A percentile compares a stretch with the other conserved stretches of the same genome.
These are phyloP conservation scores for Cephaloascus fragrans DNA, from an alignment of 805 yeast genomes.

Conservation along the genomic window DNA sequence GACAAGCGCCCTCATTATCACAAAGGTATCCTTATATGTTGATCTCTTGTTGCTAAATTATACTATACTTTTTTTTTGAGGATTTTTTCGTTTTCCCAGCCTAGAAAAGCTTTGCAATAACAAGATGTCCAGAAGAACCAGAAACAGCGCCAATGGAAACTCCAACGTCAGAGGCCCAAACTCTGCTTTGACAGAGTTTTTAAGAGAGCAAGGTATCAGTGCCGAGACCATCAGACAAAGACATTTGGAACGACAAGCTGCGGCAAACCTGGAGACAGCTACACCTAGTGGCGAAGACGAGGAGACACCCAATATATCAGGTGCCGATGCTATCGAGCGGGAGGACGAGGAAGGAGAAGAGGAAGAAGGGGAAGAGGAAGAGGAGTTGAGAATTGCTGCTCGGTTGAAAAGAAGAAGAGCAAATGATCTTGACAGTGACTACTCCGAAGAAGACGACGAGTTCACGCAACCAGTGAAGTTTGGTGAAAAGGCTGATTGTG, in stretches of 20 bases:
- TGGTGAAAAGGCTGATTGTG: constrained; percentile 52
- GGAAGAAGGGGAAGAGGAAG: constrained; percentile 9
- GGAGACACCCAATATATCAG: constrained; percentile 1
- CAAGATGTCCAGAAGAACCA: constrained; percentile 9
- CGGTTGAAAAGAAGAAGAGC: constrained; percentile 31
- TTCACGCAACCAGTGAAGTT: constrained; percentile 16
- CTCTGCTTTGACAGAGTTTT: constrained; percentile 83
- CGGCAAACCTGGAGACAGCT: constrained; percentile 8
- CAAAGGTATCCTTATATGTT: no score
- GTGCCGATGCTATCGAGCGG: background rate
- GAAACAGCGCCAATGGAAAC: no score
- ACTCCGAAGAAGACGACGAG: constrained; percentile 22
- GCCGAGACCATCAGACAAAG: constrained; percentile 63
- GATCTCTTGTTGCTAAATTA: no score
- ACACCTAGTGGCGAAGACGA: constrained; percentile 11
- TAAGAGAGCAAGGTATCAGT: constrained; percentile 81
- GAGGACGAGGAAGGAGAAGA: constrained; percentile 4
- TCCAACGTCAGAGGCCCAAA: constrained; percentile 49
- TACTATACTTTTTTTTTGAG: background rate
- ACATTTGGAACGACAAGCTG: constrained; percentile 12
- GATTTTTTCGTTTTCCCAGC: constrained; percentile 1
- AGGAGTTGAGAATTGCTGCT: constrained; percentile 25
- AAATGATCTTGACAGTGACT: constrained; percentile 17
- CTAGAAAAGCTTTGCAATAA: no score
- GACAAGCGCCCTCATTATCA: no score